These are phyloP conservation scores for Taphrina betulina DNA, from an alignment of 1,139 yeast genomes.

Conservation along the genomic window DNA sequence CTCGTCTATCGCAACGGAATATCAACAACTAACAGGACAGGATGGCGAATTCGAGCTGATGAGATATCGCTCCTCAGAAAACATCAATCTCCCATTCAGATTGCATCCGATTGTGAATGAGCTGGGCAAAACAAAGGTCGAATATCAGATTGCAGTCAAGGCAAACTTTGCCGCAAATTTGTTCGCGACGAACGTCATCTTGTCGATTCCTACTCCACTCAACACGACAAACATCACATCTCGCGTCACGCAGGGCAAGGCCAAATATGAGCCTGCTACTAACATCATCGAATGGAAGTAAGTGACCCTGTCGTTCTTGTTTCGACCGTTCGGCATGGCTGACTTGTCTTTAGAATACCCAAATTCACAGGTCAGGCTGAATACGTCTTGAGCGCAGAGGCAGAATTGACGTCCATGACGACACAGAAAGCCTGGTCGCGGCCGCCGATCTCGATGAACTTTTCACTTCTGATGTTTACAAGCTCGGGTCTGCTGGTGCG, in stretches of 20 bases:
- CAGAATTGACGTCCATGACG: slow-evolving; percentile 48
- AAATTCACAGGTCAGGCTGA: slow-evolving; percentile 70
- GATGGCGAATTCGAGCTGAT: slow-evolving; percentile 90
- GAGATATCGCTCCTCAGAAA: slow-evolving; percentile 65
- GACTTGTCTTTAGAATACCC: slow-evolving; percentile 47
- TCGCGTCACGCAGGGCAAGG: slow-evolving; percentile 59
- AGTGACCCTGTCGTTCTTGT: not conserved
- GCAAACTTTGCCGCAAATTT: slow-evolving; percentile 64
- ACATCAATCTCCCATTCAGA: slow-evolving; percentile 68
- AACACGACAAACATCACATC: slow-evolving; percentile 54
- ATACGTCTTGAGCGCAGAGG: slow-evolving; percentile 55
- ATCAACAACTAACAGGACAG: not conserved
- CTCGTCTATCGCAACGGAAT: not conserved
- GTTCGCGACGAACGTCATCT: slow-evolving; percentile 62
- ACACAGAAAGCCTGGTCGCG: slow-evolving; percentile 55
- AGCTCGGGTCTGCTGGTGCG: slow-evolving; percentile 75
- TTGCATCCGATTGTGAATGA: slow-evolving; percentile 62
- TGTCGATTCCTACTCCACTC: slow-evolving; percentile 70
- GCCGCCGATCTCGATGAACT: slow-evolving; percentile 75
- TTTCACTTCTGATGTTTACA: slow-evolving; percentile 72
- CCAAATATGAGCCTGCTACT: slow-evolving; percentile 67
- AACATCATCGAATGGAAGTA: slow-evolving; percentile 62
- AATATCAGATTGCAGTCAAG: slow-evolving; percentile 60
- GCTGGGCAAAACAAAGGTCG: slow-evolving; percentile 52
- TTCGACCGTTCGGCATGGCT: not conserved